Percentiles rank a stretch among this genome's conserved stretches.
These are phyloP conservation scores for Aspergillus sp. DNA, from an alignment of 2,329 filamentous ascomycete genomes.

Conservation along the genomic window DNA sequence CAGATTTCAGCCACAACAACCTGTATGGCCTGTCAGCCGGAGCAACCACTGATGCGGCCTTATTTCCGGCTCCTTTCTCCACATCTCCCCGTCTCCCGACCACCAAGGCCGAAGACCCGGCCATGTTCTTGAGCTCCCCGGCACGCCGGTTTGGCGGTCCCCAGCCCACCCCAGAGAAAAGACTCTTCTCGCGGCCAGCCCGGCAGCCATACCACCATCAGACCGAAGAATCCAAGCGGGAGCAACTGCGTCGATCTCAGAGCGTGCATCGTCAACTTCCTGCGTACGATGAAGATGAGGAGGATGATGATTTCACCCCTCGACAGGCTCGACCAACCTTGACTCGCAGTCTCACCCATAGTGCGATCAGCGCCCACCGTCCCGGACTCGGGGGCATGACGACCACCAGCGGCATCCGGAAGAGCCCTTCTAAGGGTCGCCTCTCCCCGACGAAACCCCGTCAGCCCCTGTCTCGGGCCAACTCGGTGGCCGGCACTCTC, in stretches of 20 bases:
- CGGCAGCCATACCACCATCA: conserved; percentile 50
- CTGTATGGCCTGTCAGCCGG: conserved; percentile 28
- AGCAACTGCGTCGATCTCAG: conserved; percentile 36
- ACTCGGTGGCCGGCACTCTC: conserved; percentile 27
- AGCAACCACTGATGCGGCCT: conserved; percentile 32
- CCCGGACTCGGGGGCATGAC: conserved; percentile 31
- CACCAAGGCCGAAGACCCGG: conserved; percentile 43
- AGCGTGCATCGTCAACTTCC: conserved; percentile 25
- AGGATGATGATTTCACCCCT: conserved; percentile 36
- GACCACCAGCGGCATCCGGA: conserved; percentile 36
- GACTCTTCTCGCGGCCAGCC: conserved; percentile 23
- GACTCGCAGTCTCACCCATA: conserved; percentile 42
- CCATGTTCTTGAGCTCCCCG: conserved; percentile 48
- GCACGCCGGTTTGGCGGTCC: conserved; percentile 45
- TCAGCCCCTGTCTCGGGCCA: conserved; percentile 27
- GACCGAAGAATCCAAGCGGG: conserved; percentile 46
- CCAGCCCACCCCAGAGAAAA: conserved; percentile 29
- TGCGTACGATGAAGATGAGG: conserved; percentile 31
- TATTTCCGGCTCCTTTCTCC: conserved; percentile 44
- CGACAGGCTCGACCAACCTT: conserved; percentile 33
- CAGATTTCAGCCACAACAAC: conserved; percentile 25
- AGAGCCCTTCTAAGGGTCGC: conserved; percentile 43
- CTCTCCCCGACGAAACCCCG: conserved; percentile 40
- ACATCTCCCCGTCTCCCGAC: conserved; percentile 42
- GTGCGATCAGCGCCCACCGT: conserved; percentile 29